phyloP scores from a whole-genome alignment of 805 yeast species.

The Kodamaea fukazawae region DNA sequence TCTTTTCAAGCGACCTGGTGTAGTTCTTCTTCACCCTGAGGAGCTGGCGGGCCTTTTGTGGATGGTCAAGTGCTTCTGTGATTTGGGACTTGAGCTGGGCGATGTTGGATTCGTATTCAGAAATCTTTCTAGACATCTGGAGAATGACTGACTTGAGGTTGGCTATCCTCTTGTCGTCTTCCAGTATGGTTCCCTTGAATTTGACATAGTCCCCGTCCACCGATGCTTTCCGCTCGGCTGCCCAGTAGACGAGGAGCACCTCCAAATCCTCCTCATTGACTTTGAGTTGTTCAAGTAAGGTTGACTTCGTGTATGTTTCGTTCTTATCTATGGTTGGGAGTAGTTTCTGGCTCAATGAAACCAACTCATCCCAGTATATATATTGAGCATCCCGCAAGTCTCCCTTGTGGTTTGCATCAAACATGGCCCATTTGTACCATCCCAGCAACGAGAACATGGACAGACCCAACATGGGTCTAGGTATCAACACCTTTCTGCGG shows the following conservation, averaged over 20 bases:
- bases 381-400: slow-evolving; percentile 21
- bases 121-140: slow-evolving; percentile 18
- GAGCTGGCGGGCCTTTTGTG: slow-evolving; percentile 3
- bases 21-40: slow-evolving; percentile 14
- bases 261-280: slow-evolving; percentile 23
- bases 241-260: slow-evolving; percentile 25
- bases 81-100: slow-evolving; percentile 12
- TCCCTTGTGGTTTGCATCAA: slow-evolving; percentile 12
- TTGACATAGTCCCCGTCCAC: slow-evolving; percentile 21
- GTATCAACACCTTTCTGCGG: slow-evolving; percentile 16
- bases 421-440: slow-evolving; percentile 17
- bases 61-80: slow-evolving; percentile 16
- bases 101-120: slow-evolving; percentile 16
- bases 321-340: neutral
- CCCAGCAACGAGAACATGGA: slow-evolving; percentile 11
- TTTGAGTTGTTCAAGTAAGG: slow-evolving; percentile 2
- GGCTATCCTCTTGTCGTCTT: slow-evolving; percentile 31
- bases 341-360: slow-evolving; percentile 5
- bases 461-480: slow-evolving; percentile 10
- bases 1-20: slow-evolving; percentile 18
- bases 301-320: slow-evolving; percentile 6
- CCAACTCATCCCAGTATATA: slow-evolving; percentile 22
- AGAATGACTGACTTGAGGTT: slow-evolving; percentile 22
- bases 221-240: slow-evolving; percentile 11
- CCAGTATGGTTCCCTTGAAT: slow-evolving; percentile 19